phyloP scores from a whole-genome alignment of 306 rosid genomes.

The Echinosophora koreensis region DNA sequence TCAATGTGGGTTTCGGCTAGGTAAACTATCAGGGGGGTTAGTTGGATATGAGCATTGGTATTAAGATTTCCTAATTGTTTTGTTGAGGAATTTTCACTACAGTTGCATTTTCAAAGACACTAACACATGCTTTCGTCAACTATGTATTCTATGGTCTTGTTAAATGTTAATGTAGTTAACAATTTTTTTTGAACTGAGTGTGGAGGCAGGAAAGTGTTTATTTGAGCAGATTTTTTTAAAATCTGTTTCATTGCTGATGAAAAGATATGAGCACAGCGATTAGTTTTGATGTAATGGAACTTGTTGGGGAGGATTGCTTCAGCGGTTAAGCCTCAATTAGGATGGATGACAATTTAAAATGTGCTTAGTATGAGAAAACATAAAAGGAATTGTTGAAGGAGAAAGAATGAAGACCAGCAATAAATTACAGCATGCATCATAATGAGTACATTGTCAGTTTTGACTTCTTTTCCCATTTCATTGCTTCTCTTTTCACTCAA shows the following conservation, averaged over 20 bases:
- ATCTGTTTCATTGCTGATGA: background rate
- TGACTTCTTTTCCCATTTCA: background rate
- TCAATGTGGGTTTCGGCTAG: too few relatives aligned
- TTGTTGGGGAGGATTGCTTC: slow-evolving; percentile 28
- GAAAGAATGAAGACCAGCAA: slow-evolving; percentile 4
- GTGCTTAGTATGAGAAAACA: background rate
- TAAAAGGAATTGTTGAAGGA: slow-evolving; percentile 6
- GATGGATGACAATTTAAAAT: background rate
- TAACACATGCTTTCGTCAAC: background rate
- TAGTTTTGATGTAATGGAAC: slow-evolving; percentile 1
- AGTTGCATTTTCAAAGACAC: slow-evolving; percentile 7
- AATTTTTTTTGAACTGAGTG: background rate
- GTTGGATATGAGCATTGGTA: slow-evolving; percentile 9
- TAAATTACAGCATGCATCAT: background rate
- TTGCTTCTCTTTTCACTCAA: background rate
- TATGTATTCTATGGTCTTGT: background rate
- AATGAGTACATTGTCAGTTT: slow-evolving; percentile 8
- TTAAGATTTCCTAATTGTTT: background rate
- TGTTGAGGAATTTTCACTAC: background rate
- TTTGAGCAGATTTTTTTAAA: background rate
- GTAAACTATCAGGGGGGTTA: background rate
- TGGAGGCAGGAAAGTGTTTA: background rate
- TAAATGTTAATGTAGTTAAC: slow-evolving; percentile 1
- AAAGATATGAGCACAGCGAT: background rate
- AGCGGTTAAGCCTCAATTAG: background rate